Evolutionary conservation across 371 early-diverging fungal species (phyloP).

Genomic region (Actinomucor elegans): DNA sequence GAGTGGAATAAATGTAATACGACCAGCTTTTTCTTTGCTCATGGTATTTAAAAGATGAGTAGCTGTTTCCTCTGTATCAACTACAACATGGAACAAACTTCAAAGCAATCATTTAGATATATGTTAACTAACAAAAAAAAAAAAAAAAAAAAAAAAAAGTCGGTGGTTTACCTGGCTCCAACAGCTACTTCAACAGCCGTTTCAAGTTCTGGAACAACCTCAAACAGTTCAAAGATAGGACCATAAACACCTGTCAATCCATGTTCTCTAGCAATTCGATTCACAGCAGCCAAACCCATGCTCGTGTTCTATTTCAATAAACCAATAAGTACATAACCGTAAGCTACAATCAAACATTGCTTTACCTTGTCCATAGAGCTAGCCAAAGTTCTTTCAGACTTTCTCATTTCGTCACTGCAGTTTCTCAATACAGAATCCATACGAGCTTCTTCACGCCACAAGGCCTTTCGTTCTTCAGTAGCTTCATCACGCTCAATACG

Average conservation of each 20-base stretch:
- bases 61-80: conserved; percentile 93
- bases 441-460: conserved; percentile 93
- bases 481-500: conserved; percentile 56
- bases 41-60: conserved; percentile 74
- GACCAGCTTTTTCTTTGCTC: conserved; percentile 74
- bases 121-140: too few relatives aligned
- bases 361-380: conserved; percentile 83
- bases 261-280: conserved; percentile 61
- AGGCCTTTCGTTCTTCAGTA: conserved; percentile 73
- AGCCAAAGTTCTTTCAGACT: conserved; percentile 71
- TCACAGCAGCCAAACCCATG: conserved; percentile 74
- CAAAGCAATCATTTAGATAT: too few relatives aligned
- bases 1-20: conserved; percentile 97
- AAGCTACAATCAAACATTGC: too few relatives aligned
- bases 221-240: conserved; percentile 90
- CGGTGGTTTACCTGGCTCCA: too few relatives aligned
- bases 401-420: conserved; percentile 72
- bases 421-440: conserved; percentile 68
- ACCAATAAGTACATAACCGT: too few relatives aligned
- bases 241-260: conserved; percentile 84
- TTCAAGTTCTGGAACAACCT: conserved; percentile 79
- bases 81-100: conserved; percentile 96
- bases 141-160: too few relatives aligned
- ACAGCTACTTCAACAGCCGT: conserved; percentile 93
- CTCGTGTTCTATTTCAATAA: too few relatives aligned